A percentile compares a stretch with the other conserved stretches of the same genome.
Evolutionary conservation across 768 basidiomycete species (phyloP).

Genomic region (Strobilomyces echinocephalus): DNA sequence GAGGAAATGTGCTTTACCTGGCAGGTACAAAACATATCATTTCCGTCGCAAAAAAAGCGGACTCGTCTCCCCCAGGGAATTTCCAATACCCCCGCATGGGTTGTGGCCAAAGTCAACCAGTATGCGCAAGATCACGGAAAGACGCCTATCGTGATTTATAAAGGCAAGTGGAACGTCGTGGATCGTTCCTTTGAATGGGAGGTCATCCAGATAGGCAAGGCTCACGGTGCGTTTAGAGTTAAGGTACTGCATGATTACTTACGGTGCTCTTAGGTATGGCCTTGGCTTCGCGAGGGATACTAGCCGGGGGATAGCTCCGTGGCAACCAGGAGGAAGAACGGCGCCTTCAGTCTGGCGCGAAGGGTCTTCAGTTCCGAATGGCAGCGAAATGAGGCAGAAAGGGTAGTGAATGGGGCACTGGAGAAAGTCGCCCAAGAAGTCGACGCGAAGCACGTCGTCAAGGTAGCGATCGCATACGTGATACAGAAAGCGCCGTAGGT

Average conservation of each 20-base stretch:
- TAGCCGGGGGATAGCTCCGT: slow-evolving; percentile 29
- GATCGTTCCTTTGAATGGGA: slow-evolving; percentile 42
- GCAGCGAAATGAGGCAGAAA: slow-evolving; percentile 33
- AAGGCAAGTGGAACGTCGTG: slow-evolving; percentile 33
- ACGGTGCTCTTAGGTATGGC: slow-evolving; percentile 22
- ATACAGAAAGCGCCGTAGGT: slow-evolving; percentile 45
- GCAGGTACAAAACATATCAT: background rate
- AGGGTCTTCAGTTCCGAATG: slow-evolving; percentile 26
- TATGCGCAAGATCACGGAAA: slow-evolving; percentile 40
- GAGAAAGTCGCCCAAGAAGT: slow-evolving; percentile 39
- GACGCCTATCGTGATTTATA: slow-evolving; percentile 44
- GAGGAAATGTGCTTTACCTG: slow-evolving; percentile 44
- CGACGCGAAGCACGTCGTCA: slow-evolving; percentile 31
- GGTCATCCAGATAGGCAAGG: slow-evolving; percentile 34
- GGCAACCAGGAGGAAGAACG: slow-evolving; percentile 30
- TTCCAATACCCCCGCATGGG: slow-evolving; percentile 37
- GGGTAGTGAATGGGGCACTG: slow-evolving; percentile 30
- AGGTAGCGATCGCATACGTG: slow-evolving; percentile 42
- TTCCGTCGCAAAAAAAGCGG: background rate
- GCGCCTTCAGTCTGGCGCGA: slow-evolving; percentile 29
- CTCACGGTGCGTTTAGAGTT: slow-evolving; percentile 14
- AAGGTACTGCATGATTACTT: background rate
- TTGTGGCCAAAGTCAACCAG: slow-evolving; percentile 38
- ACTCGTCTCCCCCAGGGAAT: slow-evolving; percentile 14
- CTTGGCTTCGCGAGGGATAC: slow-evolving; percentile 37